Percentiles rank a stretch among this genome's conserved stretches.
Evolutionary conservation across 1,139 yeast species (phyloP).

Genomic region (Diutina pseudorugosa): DNA sequence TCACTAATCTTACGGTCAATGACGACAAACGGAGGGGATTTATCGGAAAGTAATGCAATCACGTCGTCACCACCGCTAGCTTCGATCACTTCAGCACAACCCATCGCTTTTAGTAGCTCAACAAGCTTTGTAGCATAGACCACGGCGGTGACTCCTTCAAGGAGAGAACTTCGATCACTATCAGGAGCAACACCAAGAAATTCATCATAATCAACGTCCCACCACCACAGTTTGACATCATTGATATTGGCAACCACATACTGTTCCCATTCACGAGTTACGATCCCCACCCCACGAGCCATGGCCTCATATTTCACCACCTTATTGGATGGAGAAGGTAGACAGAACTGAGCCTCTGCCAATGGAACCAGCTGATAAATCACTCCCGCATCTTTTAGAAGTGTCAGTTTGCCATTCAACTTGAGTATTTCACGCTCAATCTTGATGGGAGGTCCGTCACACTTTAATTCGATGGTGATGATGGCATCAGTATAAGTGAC

Average conservation of each 20-base stretch:
- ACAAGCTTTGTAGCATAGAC: background rate
- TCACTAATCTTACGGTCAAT: background rate
- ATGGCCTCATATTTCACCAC: background rate
- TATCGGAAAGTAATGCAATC: background rate
- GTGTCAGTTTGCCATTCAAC: background rate
- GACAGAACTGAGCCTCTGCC: background rate
- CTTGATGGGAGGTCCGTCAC: background rate
- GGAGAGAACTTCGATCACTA: background rate
- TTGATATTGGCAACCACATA: background rate
- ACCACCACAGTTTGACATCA: background rate
- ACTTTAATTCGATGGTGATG: background rate
- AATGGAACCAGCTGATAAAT: background rate
- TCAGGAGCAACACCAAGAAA: background rate
- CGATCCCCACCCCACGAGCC: background rate
- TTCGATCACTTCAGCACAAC: background rate
- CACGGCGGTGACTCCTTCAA: background rate
- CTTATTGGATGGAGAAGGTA: background rate
- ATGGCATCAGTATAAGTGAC: background rate
- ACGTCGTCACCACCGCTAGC: background rate
- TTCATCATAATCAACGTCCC: background rate
- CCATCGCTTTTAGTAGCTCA: background rate
- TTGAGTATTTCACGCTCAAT: background rate
- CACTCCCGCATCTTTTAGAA: background rate
- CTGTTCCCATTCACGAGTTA: background rate
- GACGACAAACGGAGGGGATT: background rate